Evolutionary conservation across 306 rosid species (phyloP).

Genomic region (Glycine tomentella): DNA sequence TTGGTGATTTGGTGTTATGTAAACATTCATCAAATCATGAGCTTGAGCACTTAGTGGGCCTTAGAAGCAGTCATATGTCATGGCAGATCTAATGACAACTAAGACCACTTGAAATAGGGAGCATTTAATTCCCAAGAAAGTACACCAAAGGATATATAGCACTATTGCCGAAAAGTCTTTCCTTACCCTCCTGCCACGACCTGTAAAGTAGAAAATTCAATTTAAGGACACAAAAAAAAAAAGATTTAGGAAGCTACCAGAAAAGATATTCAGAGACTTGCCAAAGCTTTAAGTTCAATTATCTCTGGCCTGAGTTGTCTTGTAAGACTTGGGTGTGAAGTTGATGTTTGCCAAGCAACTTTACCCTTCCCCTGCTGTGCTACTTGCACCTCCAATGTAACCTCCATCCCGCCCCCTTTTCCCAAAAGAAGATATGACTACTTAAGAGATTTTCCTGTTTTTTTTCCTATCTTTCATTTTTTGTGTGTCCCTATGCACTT

Average conservation of each 20-base stretch:
- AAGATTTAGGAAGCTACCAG: not conserved
- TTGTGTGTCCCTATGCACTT: slow-evolving; percentile 19
- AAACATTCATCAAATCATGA: slow-evolving; percentile 4
- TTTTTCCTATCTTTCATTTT: not conserved
- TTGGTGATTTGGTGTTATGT: not conserved
- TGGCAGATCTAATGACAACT: not conserved
- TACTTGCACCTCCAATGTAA: slow-evolving; percentile 9
- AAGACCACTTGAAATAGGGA: not conserved
- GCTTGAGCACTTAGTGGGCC: not conserved
- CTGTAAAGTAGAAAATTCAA: slow-evolving; percentile 23
- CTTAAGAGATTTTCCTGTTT: not conserved
- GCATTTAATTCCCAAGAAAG: not conserved
- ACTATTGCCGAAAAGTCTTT: not conserved
- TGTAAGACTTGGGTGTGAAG: not conserved
- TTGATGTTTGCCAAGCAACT: slow-evolving; percentile 16
- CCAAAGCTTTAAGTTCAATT: slow-evolving; percentile 21
- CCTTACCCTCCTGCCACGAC: slow-evolving; percentile 12
- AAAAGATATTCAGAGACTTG: slow-evolving; percentile 16
- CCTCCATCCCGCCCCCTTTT: too few species aligned
- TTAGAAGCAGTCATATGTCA: slow-evolving; percentile 1
- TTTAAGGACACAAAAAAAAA: slow-evolving; percentile 18
- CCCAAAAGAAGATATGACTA: not conserved
- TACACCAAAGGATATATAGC: not conserved
- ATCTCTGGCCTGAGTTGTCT: not conserved
- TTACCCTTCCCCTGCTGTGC: slow-evolving; percentile 9